Evolutionary conservation across 2,329 filamentous ascomycete species (phyloP).

Genomic region (Beauveria asiatica): DNA sequence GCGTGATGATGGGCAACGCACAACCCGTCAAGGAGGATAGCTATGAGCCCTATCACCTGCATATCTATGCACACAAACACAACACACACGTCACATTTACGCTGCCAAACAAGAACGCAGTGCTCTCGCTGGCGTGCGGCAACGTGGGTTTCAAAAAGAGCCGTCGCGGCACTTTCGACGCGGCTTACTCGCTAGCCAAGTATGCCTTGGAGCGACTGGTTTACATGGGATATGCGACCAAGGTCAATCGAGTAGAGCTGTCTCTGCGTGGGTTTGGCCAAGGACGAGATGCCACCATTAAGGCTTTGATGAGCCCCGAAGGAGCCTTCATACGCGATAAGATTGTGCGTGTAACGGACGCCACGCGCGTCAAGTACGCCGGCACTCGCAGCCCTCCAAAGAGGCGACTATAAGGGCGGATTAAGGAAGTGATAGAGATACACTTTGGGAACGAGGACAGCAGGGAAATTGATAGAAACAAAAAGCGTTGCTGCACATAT

Average conservation of each 20-base stretch:
- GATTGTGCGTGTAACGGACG: constrained; percentile 74
- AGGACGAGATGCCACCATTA: constrained; percentile 81
- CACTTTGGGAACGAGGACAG: not conserved
- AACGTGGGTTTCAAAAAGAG: constrained; percentile 88
- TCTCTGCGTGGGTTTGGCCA: constrained; percentile 76
- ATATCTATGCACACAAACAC: constrained; percentile 82
- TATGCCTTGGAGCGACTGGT: constrained; percentile 79
- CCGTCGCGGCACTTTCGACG: constrained; percentile 75
- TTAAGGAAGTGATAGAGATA: constrained; percentile 4
- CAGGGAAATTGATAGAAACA: constrained; percentile 2
- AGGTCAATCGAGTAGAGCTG: constrained; percentile 72
- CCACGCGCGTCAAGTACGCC: constrained; percentile 89
- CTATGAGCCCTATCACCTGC: constrained; percentile 69
- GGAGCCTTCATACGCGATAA: constrained; percentile 65
- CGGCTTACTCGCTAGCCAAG: constrained; percentile 80
- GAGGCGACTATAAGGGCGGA: constrained; percentile 55
- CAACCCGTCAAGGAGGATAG: constrained; percentile 26
- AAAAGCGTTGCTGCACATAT: not conserved
- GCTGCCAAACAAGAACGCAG: constrained; percentile 66
- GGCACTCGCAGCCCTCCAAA: constrained; percentile 79
- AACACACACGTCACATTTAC: constrained; percentile 93
- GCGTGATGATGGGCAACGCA: constrained; percentile 20
- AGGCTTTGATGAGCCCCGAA: constrained; percentile 80
- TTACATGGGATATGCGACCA: constrained; percentile 66
- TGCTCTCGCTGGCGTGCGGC: constrained; percentile 73